A percentile compares a stretch with the other conserved stretches of the same genome.
These are phyloP conservation scores for Diaporthe citri DNA, from an alignment of 2,329 filamentous ascomycete genomes.

Conservation along the genomic window DNA sequence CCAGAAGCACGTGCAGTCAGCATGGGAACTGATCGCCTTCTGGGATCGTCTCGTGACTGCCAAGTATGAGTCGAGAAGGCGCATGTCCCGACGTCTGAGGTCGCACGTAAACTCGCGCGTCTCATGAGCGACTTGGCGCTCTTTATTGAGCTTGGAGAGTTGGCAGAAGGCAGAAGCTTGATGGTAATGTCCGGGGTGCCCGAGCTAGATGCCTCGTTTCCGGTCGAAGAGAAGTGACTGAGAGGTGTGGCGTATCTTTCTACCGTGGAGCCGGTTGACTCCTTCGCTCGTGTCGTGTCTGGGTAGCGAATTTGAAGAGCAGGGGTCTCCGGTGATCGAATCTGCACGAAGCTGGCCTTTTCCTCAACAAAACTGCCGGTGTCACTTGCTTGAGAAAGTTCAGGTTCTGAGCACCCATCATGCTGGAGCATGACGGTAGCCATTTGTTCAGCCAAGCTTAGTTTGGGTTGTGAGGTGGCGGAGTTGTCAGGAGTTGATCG, in stretches of 20 bases:
- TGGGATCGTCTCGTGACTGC: background rate
- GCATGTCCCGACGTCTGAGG: background rate
- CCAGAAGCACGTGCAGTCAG: background rate
- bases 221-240: slow-evolving; percentile 28
- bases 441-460: slow-evolving; percentile 29
- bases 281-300: slow-evolving; percentile 9
- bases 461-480: background rate
- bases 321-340: slow-evolving; percentile 22
- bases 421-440: slow-evolving; percentile 10
- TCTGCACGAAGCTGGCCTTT: slow-evolving; percentile 3
- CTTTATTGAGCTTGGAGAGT: slow-evolving; percentile 6
- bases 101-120: slow-evolving; percentile 14
- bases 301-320: slow-evolving; percentile 10
- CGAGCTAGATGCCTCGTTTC: slow-evolving; percentile 4
- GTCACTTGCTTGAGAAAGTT: background rate
- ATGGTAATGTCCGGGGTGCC: slow-evolving; percentile 10
- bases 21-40: slow-evolving; percentile 2
- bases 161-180: background rate
- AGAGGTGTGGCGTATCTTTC: slow-evolving; percentile 37
- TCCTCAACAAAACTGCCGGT: slow-evolving; percentile 10
- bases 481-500: background rate
- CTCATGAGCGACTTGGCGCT: slow-evolving; percentile 9
- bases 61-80: background rate
- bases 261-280: slow-evolving; percentile 27
- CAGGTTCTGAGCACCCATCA: slow-evolving; percentile 19